Percentiles rank a stretch among this genome's conserved stretches.
Conservation (phyloP, 176 grass and related monocot genomes). For the Bolboschoenus planiculmis region DNA sequence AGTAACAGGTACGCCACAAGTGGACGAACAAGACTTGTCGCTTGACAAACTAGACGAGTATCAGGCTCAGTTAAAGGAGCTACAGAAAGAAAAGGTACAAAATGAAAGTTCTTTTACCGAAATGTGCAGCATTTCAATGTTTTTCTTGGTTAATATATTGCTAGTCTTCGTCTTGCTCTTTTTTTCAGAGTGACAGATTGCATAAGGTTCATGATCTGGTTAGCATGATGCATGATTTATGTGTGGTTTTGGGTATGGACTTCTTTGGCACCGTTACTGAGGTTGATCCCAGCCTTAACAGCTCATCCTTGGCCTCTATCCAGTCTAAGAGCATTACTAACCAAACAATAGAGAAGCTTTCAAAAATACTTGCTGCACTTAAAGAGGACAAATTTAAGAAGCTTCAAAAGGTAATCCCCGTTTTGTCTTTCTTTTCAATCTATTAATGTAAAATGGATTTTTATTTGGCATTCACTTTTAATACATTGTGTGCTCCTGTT, state of each 20-base stretch:
- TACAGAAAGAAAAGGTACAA: slow-evolving; percentile 91
- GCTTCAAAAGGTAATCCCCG: slow-evolving; percentile 59
- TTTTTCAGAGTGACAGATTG: slow-evolving; percentile 76
- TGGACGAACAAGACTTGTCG: slow-evolving; percentile 85
- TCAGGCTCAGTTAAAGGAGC: slow-evolving; percentile 69
- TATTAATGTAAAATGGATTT: not conserved
- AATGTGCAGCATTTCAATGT: not conserved
- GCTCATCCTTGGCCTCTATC: slow-evolving; percentile 33
- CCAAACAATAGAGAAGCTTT: slow-evolving; percentile 63
- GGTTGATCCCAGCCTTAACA: slow-evolving; percentile 79
- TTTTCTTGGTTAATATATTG: slow-evolving; percentile 6
- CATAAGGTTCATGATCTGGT: slow-evolving; percentile 72
- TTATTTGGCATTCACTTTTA: not conserved
- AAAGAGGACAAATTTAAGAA: slow-evolving; percentile 69
- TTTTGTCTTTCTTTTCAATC: slow-evolving; percentile 13
- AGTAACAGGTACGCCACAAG: slow-evolving; percentile 30
- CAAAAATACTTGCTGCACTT: slow-evolving; percentile 57
- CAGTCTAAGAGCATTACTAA: slow-evolving; percentile 93
- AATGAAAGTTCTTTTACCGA: not conserved
- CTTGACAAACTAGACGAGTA: slow-evolving; percentile 64
- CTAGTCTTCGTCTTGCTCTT: not conserved
- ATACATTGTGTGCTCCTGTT: not conserved
- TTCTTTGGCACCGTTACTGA: slow-evolving; percentile 72
- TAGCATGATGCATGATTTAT: slow-evolving; percentile 75
- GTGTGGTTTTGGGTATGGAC: slow-evolving; percentile 77